phyloP scores from a whole-genome alignment of 2,329 filamentous ascomycete genomes.

The Arthroderma sp. region DNA sequence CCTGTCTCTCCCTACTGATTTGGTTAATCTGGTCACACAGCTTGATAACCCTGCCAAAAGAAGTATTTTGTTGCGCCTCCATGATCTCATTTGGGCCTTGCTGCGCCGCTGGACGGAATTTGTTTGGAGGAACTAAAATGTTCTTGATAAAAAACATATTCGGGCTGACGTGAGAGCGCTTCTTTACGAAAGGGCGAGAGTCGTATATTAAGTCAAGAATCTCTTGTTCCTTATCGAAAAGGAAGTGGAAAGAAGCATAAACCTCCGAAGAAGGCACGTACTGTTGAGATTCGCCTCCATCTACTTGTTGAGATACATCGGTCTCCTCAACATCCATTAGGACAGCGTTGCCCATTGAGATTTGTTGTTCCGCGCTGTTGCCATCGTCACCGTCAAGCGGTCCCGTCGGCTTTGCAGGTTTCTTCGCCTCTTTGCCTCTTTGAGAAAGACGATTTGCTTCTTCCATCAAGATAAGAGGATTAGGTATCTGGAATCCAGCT shows the following conservation, averaged over 20 bases:
- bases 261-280: constrained; percentile 80
- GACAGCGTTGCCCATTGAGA: constrained; percentile 41
- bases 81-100: constrained; percentile 71
- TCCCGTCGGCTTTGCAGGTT: constrained; percentile 13
- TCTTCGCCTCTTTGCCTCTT: constrained; percentile 22
- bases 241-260: constrained; percentile 58
- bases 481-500: constrained; percentile 52
- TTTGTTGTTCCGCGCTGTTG: constrained; percentile 48
- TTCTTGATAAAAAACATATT: constrained; percentile 93
- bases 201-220: constrained; percentile 76
- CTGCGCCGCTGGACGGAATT: constrained; percentile 73
- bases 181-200: constrained; percentile 53
- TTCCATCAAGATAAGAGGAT: constrained; percentile 54
- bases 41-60: constrained; percentile 75
- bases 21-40: constrained; percentile 61
- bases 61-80: constrained; percentile 75
- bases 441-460: constrained; percentile 32
- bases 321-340: constrained; percentile 19
- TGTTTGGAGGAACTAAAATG: constrained; percentile 82
- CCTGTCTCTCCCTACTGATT: constrained; percentile 58
- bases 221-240: constrained; percentile 81
- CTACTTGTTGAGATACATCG: constrained; percentile 25
- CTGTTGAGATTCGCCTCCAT: constrained; percentile 45
- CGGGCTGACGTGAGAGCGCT: constrained; percentile 48
- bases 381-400: constrained; percentile 44